Evolutionary conservation across 2,329 filamentous ascomycete genomes (phyloP), one percentile per base, ranked within the genome.

Genomic region (Beauveria caledonica): DNA sequence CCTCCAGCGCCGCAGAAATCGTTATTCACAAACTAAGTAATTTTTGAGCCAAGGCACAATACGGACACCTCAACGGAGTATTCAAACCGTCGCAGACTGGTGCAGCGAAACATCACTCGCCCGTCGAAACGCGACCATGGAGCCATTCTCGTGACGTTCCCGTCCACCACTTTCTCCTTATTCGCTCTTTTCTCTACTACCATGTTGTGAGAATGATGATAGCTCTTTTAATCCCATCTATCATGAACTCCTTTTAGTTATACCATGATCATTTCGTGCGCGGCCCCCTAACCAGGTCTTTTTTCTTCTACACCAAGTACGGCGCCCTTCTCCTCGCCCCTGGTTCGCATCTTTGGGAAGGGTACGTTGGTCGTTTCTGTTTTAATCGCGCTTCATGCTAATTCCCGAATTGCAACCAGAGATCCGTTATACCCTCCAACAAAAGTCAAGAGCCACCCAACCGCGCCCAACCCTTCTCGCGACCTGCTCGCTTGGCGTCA

Each of bases 111-210:
- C 45, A 58, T 8, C 23, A 36, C 33, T 36, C 33, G 33, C 45
- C 45, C 55, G 45, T 50, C 50, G 55, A 58, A 58, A 58, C 55
- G 55, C 55, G 23, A 36, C 33, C 55, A n/a, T 19, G 44, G 23
- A n/a, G 54, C n/a, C 6, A 17, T 53, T 44, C 23, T 55, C 39
- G 40, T 17, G 27, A 33, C n/a, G 17, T 33, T 11, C 29, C 40
- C 17, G 1, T 27, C 27, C 8, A 19, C n/a, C 19, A 5, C n/a
- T 36, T 15, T 29, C 27, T 29, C 29, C 10, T 9, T 33, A 33
- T 36, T 21, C 5, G n/a, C 21, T 42, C 33, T 49, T 42, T 25
- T 29, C 39, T 19, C 10, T 56, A 19, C 44, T 40, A 19, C 25
- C 21, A 10, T n/a, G 9, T 40, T 27, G 15, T 29, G 23, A 29